Evolutionary conservation across 108 stramenopile genomes (phyloP).

Genomic region (Craspedostauros australis): DNA sequence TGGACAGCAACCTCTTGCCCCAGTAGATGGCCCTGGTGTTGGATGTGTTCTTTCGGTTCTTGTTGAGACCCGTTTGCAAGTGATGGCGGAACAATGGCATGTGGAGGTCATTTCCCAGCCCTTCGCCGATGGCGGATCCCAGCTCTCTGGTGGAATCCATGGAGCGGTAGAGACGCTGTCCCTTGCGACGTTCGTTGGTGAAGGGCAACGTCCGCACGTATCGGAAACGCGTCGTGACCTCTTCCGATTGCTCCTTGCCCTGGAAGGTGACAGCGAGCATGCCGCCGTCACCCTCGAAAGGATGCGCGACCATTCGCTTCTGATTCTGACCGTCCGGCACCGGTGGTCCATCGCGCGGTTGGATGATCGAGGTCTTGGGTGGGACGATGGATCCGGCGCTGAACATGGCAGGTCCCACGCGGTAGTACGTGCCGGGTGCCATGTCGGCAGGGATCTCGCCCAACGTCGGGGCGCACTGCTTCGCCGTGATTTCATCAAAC

Average conservation of each 20-base stretch:
- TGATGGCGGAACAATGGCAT: slow-evolving; percentile 74
- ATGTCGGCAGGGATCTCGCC: slow-evolving; percentile 64
- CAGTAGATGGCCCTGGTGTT: slow-evolving; percentile 74
- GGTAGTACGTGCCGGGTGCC: slow-evolving; percentile 72
- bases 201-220: slow-evolving; percentile 75
- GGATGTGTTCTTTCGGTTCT: slow-evolving; percentile 72
- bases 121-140: slow-evolving; percentile 14
- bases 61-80: slow-evolving; percentile 72
- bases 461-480: slow-evolving; percentile 26
- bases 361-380: slow-evolving; percentile 70
- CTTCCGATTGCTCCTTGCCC: slow-evolving; percentile 16
- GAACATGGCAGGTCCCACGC: slow-evolving; percentile 82
- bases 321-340: slow-evolving; percentile 66
- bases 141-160: slow-evolving; percentile 73
- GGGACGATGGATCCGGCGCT: slow-evolving; percentile 77
- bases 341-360: slow-evolving; percentile 66
- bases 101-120: slow-evolving; percentile 59
- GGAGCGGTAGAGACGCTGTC: slow-evolving; percentile 62
- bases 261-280: slow-evolving; percentile 69
- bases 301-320: slow-evolving; percentile 71
- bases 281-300: slow-evolving; percentile 80
- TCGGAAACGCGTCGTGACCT: slow-evolving; percentile 40
- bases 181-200: slow-evolving; percentile 75
- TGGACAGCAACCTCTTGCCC: slow-evolving; percentile 57
- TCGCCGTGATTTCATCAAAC: slow-evolving; percentile 55